Evolutionary conservation across 768 basidiomycete genomes (phyloP), one percentile per base, ranked within the genome.

Genomic region (Xerocomus potaroensis): DNA sequence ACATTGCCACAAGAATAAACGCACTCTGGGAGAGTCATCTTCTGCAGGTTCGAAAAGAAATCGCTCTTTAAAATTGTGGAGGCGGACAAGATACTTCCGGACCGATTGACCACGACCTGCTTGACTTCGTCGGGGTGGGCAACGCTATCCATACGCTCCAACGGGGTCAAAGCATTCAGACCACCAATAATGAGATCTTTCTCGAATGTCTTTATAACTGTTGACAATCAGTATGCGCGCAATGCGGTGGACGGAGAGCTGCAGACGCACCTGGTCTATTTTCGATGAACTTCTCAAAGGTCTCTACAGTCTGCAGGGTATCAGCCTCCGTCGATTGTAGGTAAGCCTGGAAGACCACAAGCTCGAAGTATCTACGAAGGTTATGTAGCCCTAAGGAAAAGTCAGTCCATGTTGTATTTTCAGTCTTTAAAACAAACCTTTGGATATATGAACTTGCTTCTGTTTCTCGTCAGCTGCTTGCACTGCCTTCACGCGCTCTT

Each of bases 61-160:
- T 94, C 91, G 58, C 87, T 91, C 72, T 99, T 99, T 60, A 98
- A 72, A 56, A 98, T 96, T 1, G 93, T 91, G 5, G 83, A 89
- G 2, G 91, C 88, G 11, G 91, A 95, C 0, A 98, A 69, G 48
- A 98, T 88, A 50, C 76, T 79, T 8, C 96, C 96, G 8, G 80
- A 77, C 32, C 96, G 81, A 55, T 86, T 88, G 30, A 81, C 75
- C 26, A 99, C 94, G 4, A 95, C 78, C 50, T 84, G 78, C 8
- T 84, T 81, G 27, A 92, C 93, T 70, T 98, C 96, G 55, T 98
- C 96, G 0, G 91, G 90, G 49, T 89, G 77, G 3, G 89, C 88
- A 40, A 86, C 75, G 18, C 82, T 84, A 41, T 84, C 80, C 19
- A 82, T 79, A 16, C 87, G 78, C 53, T 87, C 84, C 8, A 98